Evolutionary conservation across 2,329 filamentous ascomycete genomes (phyloP), one percentile per base, ranked within the genome.

Genomic region (Hymenoscyphus occultus): DNA sequence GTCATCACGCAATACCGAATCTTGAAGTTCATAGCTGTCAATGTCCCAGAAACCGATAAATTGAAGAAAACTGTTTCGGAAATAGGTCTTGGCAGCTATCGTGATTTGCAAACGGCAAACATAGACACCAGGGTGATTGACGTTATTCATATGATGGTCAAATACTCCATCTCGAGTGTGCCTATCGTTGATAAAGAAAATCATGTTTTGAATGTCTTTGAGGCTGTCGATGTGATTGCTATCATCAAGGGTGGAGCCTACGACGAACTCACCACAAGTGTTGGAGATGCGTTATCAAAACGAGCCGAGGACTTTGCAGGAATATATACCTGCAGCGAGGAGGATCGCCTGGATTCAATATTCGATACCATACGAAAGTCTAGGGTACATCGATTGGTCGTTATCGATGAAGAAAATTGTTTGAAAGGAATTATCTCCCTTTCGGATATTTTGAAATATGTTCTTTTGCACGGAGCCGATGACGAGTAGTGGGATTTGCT

Each of bases 1-100:
- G 95, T 99, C 67, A 91, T 99, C 65, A 99, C 95, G 0, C 95
- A 99, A 78, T 99, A 99, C 78, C 90, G 96, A 65, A 98, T 99
- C 72, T 86, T 99, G 69, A 99, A 99, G 77, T 99, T 99, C 77
- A 96, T 99, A 68, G 93, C 95, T 12, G 94, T 99, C 78, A 99
- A 99, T 78, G 88, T 91, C 51, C 86, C 86, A 72, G 86, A 89
- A 73, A 97, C 94, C 4, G 90, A 96, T 72, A 86, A 93, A 75
- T 80, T 99, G 67, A 91, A 92, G 75, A 97, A 96, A 79, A 89
- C 92, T 10, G 83, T 99, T 64, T 86, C 87, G 67, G 93, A 97
- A 68, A 85, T 98, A 63, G 86, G 87, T 32, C 83, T 99, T 9
- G 96, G 95, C 61, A 94, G 92, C 1, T 98, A 97, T 77, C 81